Conservation (phyloP, 257 asterid genomes). For the Solanum okadae region DNA sequence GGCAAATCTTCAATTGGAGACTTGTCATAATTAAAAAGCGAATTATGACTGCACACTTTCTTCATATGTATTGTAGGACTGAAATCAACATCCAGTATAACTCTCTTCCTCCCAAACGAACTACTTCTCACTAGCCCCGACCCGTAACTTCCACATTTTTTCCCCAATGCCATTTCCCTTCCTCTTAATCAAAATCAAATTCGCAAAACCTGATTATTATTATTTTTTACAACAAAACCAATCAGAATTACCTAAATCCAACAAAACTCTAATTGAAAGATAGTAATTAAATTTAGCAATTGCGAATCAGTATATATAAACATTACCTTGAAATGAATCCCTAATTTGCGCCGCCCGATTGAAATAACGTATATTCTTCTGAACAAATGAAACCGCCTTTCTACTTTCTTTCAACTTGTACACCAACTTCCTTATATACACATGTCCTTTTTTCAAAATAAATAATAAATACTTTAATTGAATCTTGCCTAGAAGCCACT, state of each 20-base stretch:
- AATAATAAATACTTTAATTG: neutral
- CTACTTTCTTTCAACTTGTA: slow-evolving; percentile 10
- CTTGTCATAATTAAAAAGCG: slow-evolving; percentile 20
- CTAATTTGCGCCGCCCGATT: slow-evolving; percentile 8
- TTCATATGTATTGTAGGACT: slow-evolving; percentile 16
- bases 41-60: slow-evolving; percentile 26
- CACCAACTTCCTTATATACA: neutral
- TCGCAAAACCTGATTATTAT: slow-evolving; percentile 21
- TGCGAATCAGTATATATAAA: neutral
- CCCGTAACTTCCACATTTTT: slow-evolving; percentile 24
- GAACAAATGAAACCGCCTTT: slow-evolving; percentile 12
- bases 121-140: slow-evolving; percentile 42
- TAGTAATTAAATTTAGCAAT: neutral
- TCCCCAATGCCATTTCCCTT: slow-evolving; percentile 12
- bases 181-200: neutral
- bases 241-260: neutral
- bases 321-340: neutral
- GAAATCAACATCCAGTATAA: slow-evolving; percentile 19
- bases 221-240: neutral
- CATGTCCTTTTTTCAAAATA: neutral
- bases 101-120: slow-evolving; percentile 61
- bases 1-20: slow-evolving; percentile 8
- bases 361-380: slow-evolving; percentile 26
- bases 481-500: slow-evolving; percentile 16
- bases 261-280: neutral